Base-by-base conservation (phyloP, 345 rosid genomes). In the Draba incana region DNA sequence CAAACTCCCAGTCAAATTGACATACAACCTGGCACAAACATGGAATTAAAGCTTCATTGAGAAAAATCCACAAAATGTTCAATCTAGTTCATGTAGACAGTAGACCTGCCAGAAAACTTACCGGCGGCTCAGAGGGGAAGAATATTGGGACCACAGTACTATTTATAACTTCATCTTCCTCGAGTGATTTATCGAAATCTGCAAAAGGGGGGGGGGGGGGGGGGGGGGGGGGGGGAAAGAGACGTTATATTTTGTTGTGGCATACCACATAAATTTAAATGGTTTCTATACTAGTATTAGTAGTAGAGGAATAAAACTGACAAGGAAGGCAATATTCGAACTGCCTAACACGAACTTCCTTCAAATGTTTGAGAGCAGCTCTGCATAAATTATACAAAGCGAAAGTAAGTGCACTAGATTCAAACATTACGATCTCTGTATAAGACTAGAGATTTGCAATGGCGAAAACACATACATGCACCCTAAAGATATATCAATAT, bases 261-360 rank as follows among this genome's bases (percentile, higher is more conserved):
- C 20, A 20, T 20, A 20, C 20, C 20, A 20, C 20, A 20, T 20
- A 20, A 20, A 20, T 20, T 20, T 1, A 20, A 20, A 20, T 20
- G 20, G 20, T 20, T 20, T 20, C 20, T 20, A 20, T 0, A 20
- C 20, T 55, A 41, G 31, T 47, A 54, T 14, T 39, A 25, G 48
- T 23, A 13, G 64, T n/a, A 56, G 51, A 67, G 47, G 42, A 24
- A 75, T 38, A n/a, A 71, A 75, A 89, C 98, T 92, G 73, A 94
- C 99, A 92, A 68, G 99, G 99, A 63, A 94, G 72, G 84, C 97
- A 89, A 69, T 92, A 92, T 74, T 89, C 93, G 25, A 80, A 94
- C 82, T 87, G 83, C 84, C 89, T 94, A 67, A 94, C 47, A 2
- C 81, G 93, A 6, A 89, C 98, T 77, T 85, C 78, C 83, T 95